Conservation (phyloP, 2,329 filamentous ascomycete species). For the Aspergillus fischeri region DNA sequence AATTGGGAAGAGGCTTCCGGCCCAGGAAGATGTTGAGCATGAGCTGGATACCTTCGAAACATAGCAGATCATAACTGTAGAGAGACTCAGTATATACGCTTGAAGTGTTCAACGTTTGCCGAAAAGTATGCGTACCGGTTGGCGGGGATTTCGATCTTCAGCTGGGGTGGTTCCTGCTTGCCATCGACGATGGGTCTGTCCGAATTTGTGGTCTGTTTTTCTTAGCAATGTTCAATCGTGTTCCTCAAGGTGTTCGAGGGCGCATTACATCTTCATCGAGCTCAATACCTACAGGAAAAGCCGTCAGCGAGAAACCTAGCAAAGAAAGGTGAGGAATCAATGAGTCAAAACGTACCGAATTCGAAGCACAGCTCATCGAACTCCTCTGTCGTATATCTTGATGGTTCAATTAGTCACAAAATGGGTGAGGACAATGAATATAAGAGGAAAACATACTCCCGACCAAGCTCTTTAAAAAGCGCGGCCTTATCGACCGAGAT, state of each 20-base stretch:
- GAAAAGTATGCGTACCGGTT: slow-evolving; percentile 63
- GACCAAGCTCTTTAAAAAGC: slow-evolving; percentile 87
- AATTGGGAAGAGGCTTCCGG: slow-evolving; percentile 71
- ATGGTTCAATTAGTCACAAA: slow-evolving; percentile 4
- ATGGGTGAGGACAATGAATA: slow-evolving; percentile 12
- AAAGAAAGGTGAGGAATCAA: slow-evolving; percentile 4
- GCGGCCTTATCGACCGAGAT: slow-evolving; percentile 95
- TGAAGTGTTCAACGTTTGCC: neutral
- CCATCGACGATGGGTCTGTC: slow-evolving; percentile 71
- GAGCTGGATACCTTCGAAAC: slow-evolving; percentile 92
- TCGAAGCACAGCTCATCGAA: slow-evolving; percentile 99
- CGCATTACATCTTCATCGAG: slow-evolving; percentile 76
- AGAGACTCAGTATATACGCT: slow-evolving; percentile 19
- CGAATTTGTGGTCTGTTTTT: slow-evolving; percentile 60
- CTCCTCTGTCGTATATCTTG: slow-evolving; percentile 81
- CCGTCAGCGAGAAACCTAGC: slow-evolving; percentile 30
- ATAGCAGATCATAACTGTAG: slow-evolving; percentile 76
- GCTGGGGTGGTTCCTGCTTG: slow-evolving; percentile 80
- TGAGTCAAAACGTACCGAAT: slow-evolving; percentile 58
- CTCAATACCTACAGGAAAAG: slow-evolving; percentile 61
- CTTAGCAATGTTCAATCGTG: slow-evolving; percentile 22
- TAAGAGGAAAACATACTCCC: slow-evolving; percentile 59
- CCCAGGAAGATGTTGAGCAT: slow-evolving; percentile 94
- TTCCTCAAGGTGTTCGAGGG: slow-evolving; percentile 5
- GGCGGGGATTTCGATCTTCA: slow-evolving; percentile 97